These are phyloP conservation scores for Suillus alpinus DNA, from an alignment of 768 basidiomycete species.

Conservation along the genomic window DNA sequence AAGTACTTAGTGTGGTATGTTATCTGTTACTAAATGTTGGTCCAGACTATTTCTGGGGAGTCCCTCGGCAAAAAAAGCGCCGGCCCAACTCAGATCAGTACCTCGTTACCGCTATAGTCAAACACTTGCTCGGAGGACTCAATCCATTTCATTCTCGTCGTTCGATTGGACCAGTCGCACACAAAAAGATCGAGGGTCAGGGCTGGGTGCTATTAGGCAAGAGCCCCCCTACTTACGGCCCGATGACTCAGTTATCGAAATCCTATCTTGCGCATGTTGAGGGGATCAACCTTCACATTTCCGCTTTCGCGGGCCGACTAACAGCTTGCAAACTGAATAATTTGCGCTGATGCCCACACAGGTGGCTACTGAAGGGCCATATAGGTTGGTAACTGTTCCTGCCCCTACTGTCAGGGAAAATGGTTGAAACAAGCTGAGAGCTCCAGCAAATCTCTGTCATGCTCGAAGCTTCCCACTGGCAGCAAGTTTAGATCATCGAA, in stretches of 20 bases:
- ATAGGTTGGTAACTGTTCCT: not conserved
- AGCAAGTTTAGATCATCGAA: not conserved
- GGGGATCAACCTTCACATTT: constrained; percentile 15
- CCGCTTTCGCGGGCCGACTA: constrained; percentile 17
- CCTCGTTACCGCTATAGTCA: not conserved
- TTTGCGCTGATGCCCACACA: constrained; percentile 19
- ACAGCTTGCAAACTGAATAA: not conserved
- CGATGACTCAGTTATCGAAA: constrained; percentile 15
- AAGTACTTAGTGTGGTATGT: not conserved
- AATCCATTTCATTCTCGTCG: not conserved
- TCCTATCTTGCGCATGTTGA: constrained; percentile 19
- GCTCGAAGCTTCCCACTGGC: not conserved
- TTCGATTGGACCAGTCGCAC: not conserved
- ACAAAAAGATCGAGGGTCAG: not conserved
- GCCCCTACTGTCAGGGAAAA: not conserved
- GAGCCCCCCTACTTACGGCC: not conserved
- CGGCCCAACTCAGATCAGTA: not conserved
- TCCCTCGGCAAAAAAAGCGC: not conserved
- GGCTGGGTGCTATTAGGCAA: not conserved
- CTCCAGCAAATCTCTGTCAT: not conserved
- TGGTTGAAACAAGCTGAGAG: not conserved
- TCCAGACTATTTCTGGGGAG: not conserved
- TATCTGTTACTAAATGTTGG: not conserved
- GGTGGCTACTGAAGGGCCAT: constrained; percentile 6
- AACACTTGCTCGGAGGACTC: not conserved